A percentile compares a stretch with the other conserved stretches of the same genome.
Evolutionary conservation across 495 filamentous ascomycete genomes (phyloP).

Genomic region (Podospora didyma): DNA sequence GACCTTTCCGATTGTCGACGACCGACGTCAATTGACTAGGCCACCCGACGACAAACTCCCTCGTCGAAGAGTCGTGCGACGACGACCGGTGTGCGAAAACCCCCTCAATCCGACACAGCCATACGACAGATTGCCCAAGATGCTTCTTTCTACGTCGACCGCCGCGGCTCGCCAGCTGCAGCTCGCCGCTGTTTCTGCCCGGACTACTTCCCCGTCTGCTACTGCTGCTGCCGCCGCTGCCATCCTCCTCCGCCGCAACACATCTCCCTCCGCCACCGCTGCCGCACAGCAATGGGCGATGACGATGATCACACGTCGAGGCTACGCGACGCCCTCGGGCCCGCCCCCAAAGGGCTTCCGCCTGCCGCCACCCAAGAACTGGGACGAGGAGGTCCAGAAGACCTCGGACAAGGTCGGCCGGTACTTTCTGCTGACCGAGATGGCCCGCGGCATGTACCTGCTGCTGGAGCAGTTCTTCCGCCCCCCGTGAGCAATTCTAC

Average conservation of each 20-base stretch:
- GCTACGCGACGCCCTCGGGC: conserved; percentile 73
- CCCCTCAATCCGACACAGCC: neutral
- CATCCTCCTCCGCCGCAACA: too few species aligned
- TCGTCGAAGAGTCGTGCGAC: neutral
- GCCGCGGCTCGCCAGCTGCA: conserved; percentile 36
- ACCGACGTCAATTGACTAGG: neutral
- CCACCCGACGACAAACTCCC: neutral
- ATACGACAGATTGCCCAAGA: conserved; percentile 2
- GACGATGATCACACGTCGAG: conserved; percentile 30
- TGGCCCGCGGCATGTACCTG: conserved; percentile 96
- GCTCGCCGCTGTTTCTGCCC: conserved; percentile 17
- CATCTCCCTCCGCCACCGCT: conserved; percentile 24
- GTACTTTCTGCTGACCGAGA: conserved; percentile 92
- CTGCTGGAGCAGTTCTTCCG: conserved; percentile 97
- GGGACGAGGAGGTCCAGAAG: conserved; percentile 67
- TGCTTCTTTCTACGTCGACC: conserved; percentile 25
- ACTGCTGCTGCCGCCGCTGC: too few species aligned
- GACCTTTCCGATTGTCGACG: neutral
- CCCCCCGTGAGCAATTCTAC: conserved; percentile 74
- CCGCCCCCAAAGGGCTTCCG: conserved; percentile 77
- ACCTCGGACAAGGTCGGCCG: conserved; percentile 78
- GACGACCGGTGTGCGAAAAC: neutral
- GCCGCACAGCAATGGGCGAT: conserved; percentile 17
- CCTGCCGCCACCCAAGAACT: conserved; percentile 59
- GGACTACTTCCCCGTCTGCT: conserved; percentile 2